These are phyloP conservation scores for Mycena galopus DNA, from an alignment of 768 basidiomycete species.

Conservation along the genomic window DNA sequence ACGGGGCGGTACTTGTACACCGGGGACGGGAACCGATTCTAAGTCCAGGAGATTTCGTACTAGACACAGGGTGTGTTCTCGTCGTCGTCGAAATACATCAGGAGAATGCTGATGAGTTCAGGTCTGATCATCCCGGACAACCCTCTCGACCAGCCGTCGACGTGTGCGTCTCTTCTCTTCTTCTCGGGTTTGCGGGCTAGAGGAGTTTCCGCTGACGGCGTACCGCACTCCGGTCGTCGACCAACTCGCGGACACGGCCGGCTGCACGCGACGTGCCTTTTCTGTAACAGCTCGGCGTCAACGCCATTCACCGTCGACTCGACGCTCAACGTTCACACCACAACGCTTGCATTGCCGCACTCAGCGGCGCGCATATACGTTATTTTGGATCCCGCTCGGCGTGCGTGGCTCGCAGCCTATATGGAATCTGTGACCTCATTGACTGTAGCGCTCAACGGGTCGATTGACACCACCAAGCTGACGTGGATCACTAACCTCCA, in stretches of 20 bases:
- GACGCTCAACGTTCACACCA: constrained; percentile 73
- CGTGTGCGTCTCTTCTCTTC: no score
- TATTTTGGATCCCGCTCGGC: constrained; percentile 80
- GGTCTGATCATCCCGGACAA: no score
- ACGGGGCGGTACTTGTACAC: not conserved
- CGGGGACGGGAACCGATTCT: not conserved
- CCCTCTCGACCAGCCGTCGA: no score
- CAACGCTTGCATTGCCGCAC: constrained; percentile 71
- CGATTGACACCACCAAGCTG: constrained; percentile 67
- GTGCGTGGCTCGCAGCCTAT: no score
- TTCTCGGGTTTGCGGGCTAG: no score
- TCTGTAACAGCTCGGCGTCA: constrained; percentile 70
- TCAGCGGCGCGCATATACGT: constrained; percentile 67
- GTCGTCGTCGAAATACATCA: no score
- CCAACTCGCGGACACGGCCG: constrained; percentile 64
- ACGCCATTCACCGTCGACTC: constrained; percentile 74
- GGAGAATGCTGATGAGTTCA: no score
- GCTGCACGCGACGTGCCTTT: constrained; percentile 75
- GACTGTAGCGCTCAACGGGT: constrained; percentile 66
- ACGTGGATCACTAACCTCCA: constrained; percentile 73
- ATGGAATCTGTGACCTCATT: no score
- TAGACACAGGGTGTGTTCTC: no score
- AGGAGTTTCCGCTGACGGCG: no score
- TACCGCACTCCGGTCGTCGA: constrained; percentile 59
- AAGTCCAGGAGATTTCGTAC: no score